Conservation (phyloP, 108 stramenopile genomes). For the Nannochloropsis gaditana region DNA sequence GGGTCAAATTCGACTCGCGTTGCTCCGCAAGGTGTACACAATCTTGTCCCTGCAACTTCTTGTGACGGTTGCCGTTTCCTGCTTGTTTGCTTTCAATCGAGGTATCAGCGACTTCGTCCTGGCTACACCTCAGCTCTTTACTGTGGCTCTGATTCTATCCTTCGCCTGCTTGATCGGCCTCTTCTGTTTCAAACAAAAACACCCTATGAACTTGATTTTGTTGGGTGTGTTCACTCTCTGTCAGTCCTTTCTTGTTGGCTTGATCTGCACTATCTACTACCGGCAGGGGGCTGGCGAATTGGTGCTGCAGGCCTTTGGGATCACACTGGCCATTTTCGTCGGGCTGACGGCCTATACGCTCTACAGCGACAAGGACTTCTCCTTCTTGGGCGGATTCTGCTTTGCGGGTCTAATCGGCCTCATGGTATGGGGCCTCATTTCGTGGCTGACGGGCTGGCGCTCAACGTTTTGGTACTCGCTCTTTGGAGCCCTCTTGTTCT, state of each 20-base stretch:
- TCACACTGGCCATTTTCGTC: constrained; percentile 50
- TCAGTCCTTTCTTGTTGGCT: constrained; percentile 28
- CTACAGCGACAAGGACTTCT: constrained; percentile 76
- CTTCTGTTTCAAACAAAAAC: constrained; percentile 31
- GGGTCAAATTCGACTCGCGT: background rate
- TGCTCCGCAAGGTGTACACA: background rate
- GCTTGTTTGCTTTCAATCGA: background rate
- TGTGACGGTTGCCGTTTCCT: background rate
- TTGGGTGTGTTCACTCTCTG: constrained; percentile 25
- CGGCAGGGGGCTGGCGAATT: constrained; percentile 25
- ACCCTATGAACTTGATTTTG: constrained; percentile 36
- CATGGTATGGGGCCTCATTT: constrained; percentile 36
- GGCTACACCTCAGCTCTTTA: constrained; percentile 3
- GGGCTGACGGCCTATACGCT: constrained; percentile 70
- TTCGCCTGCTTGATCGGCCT: constrained; percentile 2
- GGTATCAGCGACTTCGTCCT: constrained; percentile 19
- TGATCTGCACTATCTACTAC: constrained; percentile 32
- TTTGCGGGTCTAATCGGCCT: constrained; percentile 43
- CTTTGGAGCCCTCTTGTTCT: constrained; percentile 65
- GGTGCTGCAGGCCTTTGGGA: constrained; percentile 30
- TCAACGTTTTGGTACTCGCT: constrained; percentile 30
- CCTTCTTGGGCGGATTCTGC: constrained; percentile 60
- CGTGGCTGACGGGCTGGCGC: constrained; percentile 30
- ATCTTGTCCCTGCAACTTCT: background rate
- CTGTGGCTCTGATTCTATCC: background rate